Conservation (phyloP, 1,139 yeast genomes). For the Blastobotrys persicus region DNA sequence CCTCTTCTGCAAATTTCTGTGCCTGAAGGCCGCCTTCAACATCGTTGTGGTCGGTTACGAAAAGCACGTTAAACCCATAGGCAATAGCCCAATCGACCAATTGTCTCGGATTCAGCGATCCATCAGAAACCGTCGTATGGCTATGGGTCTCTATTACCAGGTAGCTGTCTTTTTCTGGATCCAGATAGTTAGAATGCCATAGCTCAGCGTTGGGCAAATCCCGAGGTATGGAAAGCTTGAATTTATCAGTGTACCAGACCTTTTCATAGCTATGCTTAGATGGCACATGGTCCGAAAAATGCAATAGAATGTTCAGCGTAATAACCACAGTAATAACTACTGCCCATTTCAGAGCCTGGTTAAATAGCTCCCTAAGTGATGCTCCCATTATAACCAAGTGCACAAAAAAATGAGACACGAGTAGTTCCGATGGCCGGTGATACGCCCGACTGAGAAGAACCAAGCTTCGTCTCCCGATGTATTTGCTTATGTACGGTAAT, state of each 20-base stretch:
- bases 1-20: slow-evolving; percentile 17
- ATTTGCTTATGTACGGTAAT: too few relatives aligned
- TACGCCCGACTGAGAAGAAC: too few relatives aligned
- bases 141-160: slow-evolving; percentile 27
- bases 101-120: slow-evolving; percentile 26
- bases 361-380: neutral
- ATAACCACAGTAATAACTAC: slow-evolving; percentile 16
- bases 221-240: slow-evolving; percentile 20
- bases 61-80: slow-evolving; percentile 27
- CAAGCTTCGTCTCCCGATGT: too few relatives aligned
- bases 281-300: slow-evolving; percentile 14
- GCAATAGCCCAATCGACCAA: slow-evolving; percentile 32
- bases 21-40: slow-evolving; percentile 28
- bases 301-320: slow-evolving; percentile 13
- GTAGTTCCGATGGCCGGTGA: too few relatives aligned
- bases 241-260: slow-evolving; percentile 23
- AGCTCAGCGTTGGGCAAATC: slow-evolving; percentile 20
- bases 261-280: slow-evolving; percentile 14
- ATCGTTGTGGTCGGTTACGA: slow-evolving; percentile 31
- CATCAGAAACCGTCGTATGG: slow-evolving; percentile 30
- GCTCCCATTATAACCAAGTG: neutral
- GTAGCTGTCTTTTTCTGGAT: slow-evolving; percentile 3
- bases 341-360: slow-evolving; percentile 4
- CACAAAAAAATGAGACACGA: neutral
- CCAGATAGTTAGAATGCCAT: slow-evolving; percentile 18